Base-by-base conservation (phyloP, 176 grass and related monocot species). In the Calamus simplicifolius region DNA sequence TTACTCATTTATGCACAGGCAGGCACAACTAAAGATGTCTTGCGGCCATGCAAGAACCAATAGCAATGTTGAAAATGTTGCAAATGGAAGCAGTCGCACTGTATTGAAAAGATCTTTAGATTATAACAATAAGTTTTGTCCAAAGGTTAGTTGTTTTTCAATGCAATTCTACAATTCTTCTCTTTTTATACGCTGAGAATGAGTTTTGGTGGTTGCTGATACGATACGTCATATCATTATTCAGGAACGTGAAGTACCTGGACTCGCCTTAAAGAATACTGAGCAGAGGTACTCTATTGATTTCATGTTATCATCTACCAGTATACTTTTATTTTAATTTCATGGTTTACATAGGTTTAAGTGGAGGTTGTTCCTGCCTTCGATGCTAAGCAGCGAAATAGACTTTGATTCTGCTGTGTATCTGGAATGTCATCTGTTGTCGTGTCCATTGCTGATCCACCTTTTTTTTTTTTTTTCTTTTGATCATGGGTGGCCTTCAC, bases 211-310 rank as follows among this genome's bases (percentile, higher is more conserved):
- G 60, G 8, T 60, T 59, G 48, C 29, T 73, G 29, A 62, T 53
- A 18, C 31, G 56, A 13, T 2, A 52, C 63, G 19, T 3, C 35
- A 43, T 43, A 51, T 64, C 48, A 51, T 73, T 73, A 15, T 63
- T 38, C 70, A 73, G 70, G 70, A 62, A 5, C 6, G 25, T 48
- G 49, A 72, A 62, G 10, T 61, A 62, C 6, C 27, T 73, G 59
- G 48, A 31, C 15, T 73, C 48, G 19, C 18, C 14, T 30, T 29
- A 12, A 49, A 28, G 27, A 51, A 52, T 19, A 35, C 50, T 67
- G 64, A 53, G 38, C 58, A 35, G 27, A 73, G 70, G 70, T 73
- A 73, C 51, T 51, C 35, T 43, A 2, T 43, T 43, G 35, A 43
- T 43, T 43, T 6, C 12, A 12, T 43, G 12, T 13, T 0, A 43